These are phyloP conservation scores for Phytophthora quininea DNA, from an alignment of 352 stramenopile species.

Conservation along the genomic window DNA sequence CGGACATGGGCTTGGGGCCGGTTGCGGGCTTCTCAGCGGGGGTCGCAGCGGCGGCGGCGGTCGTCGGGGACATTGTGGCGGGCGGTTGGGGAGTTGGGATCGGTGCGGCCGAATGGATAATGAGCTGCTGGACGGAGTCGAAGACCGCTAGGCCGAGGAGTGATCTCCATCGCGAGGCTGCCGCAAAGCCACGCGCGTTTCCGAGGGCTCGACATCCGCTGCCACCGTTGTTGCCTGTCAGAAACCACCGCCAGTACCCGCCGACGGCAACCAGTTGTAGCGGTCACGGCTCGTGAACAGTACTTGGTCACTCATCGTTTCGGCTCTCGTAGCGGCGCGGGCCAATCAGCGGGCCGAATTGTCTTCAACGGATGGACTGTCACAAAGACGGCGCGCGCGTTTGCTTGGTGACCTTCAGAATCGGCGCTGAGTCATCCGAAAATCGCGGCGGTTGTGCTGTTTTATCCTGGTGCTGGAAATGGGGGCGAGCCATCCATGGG, in stretches of 20 bases:
- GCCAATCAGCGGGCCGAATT: not conserved
- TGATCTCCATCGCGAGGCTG: not conserved
- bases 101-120: slow-evolving; percentile 2
- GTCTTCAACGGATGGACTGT: not conserved
- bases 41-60: not conserved
- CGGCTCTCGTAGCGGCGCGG: not conserved
- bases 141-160: not conserved
- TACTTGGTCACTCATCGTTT: slow-evolving; percentile 1
- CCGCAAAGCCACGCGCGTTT: slow-evolving; percentile 19
- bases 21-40: not conserved
- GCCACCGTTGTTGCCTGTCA: not conserved
- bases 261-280: not conserved
- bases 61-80: not conserved
- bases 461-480: not conserved
- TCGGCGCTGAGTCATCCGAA: not conserved
- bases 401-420: not conserved
- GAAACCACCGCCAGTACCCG: not conserved
- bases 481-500: too few species aligned
- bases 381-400: not conserved
- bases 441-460: not conserved
- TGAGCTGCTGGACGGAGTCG: not conserved
- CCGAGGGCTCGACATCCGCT: slow-evolving; percentile 5
- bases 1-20: slow-evolving; percentile 27
- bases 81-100: not conserved
- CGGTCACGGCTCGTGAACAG: too few species aligned